phyloP scores from a whole-genome alignment of 83 land plant species.

The Picea abies region DNA sequence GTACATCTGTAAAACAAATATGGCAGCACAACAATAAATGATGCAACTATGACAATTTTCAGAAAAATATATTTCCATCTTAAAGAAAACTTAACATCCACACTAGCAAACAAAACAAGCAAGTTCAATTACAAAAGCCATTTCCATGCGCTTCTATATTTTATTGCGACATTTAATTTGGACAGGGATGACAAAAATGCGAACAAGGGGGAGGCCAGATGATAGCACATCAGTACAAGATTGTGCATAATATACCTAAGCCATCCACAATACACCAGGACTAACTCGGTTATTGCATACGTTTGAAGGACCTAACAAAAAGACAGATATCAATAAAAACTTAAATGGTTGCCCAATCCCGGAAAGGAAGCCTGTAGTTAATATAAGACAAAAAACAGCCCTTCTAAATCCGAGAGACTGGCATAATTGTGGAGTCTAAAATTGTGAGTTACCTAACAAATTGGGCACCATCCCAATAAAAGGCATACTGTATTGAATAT shows the following conservation, averaged over 20 bases:
- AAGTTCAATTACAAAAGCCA: neutral
- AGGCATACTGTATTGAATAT: no score
- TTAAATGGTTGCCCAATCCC: neutral
- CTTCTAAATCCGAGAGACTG: neutral
- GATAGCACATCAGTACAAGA: neutral
- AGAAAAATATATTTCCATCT: neutral
- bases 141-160: neutral
- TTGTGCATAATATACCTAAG: neutral
- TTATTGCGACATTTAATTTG: neutral
- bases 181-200: neutral
- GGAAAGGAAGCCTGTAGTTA: neutral
- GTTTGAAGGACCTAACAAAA: neutral
- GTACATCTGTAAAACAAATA: conserved; percentile 7
- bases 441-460: neutral
- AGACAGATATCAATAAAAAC: neutral
- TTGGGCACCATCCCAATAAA: no score
- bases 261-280: neutral
- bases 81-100: conserved; percentile 1
- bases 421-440: neutral
- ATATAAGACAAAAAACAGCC: neutral
- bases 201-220: neutral
- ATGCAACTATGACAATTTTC: neutral
- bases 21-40: neutral
- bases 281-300: neutral
- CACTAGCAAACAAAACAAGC: neutral